Conservation (phyloP, 2,329 filamentous ascomycete species). For the Aureobasidium sp. region DNA sequence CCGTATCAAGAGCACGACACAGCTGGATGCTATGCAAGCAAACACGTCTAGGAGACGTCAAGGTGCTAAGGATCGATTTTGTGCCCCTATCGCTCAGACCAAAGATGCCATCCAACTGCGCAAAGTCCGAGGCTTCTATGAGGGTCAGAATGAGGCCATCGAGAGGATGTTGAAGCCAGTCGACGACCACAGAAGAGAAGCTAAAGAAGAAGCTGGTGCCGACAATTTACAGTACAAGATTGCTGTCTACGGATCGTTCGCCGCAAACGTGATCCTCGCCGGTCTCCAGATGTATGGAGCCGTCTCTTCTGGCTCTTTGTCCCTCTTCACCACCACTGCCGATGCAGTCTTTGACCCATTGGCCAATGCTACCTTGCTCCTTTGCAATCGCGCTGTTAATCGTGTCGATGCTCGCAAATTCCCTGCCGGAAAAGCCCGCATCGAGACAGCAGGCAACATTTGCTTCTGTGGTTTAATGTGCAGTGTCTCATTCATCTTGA, state of each 20-base stretch:
- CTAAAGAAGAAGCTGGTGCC: slow-evolving; percentile 68
- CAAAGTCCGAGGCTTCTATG: slow-evolving; percentile 73
- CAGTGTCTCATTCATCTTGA: slow-evolving; percentile 81
- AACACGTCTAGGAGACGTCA: slow-evolving; percentile 72
- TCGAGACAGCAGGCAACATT: slow-evolving; percentile 94
- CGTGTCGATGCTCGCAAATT: slow-evolving; percentile 79
- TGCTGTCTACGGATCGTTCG: slow-evolving; percentile 59
- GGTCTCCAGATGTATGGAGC: slow-evolving; percentile 83
- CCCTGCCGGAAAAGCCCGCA: slow-evolving; percentile 83
- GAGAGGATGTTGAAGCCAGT: slow-evolving; percentile 85
- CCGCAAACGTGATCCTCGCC: slow-evolving; percentile 71
- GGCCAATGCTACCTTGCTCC: slow-evolving; percentile 77
- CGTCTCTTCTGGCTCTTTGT: slow-evolving; percentile 77
- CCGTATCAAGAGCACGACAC: slow-evolving; percentile 65
- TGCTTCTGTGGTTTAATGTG: slow-evolving; percentile 96
- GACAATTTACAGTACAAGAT: slow-evolving; percentile 71
- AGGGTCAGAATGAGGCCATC: slow-evolving; percentile 87
- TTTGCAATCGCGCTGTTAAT: slow-evolving; percentile 80
- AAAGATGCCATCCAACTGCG: slow-evolving; percentile 37
- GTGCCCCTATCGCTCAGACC: slow-evolving; percentile 31
- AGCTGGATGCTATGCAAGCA: slow-evolving; percentile 67
- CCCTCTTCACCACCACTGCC: slow-evolving; percentile 95
- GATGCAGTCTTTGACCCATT: slow-evolving; percentile 90
- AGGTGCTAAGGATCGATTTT: slow-evolving; percentile 22
- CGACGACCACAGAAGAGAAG: slow-evolving; percentile 77